These are phyloP conservation scores for Ceratocystis eucalypticola DNA, from an alignment of 2,329 filamentous ascomycete genomes.

Conservation along the genomic window DNA sequence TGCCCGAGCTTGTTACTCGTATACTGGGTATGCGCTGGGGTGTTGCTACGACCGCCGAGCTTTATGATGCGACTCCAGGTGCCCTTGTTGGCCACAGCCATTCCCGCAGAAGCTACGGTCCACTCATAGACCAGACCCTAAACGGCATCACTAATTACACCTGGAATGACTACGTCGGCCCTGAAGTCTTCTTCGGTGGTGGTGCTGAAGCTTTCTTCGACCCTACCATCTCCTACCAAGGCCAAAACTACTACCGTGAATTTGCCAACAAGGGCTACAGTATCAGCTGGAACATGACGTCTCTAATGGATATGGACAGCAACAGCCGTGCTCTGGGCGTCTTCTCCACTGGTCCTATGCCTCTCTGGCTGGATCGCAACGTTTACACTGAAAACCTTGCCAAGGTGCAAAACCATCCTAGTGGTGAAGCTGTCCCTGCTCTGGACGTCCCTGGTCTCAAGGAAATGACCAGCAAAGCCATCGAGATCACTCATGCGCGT, in stretches of 20 bases:
- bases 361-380: conserved; percentile 78
- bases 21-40: conserved; percentile 49
- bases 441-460: conserved; percentile 69
- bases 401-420: conserved; percentile 52
- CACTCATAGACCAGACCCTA: conserved; percentile 62
- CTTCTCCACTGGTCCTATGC: conserved; percentile 61
- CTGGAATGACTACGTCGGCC: conserved; percentile 61
- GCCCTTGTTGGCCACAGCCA: conserved; percentile 62
- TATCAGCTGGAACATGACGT: conserved; percentile 60
- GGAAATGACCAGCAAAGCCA: conserved; percentile 79
- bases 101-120: conserved; percentile 52
- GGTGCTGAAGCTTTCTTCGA: conserved; percentile 64
- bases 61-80: conserved; percentile 71
- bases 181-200: conserved; percentile 70
- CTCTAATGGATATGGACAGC: conserved; percentile 44
- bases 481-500: conserved; percentile 59
- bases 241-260: conserved; percentile 65
- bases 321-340: conserved; percentile 58
- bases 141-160: conserved; percentile 67
- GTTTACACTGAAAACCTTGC: conserved; percentile 60
- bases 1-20: conserved; percentile 63
- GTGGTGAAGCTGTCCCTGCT: conserved; percentile 50
- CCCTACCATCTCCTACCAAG: conserved; percentile 42
- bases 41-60: conserved; percentile 64
- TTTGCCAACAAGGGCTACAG: conserved; percentile 62